Percentiles rank a stretch among this genome's conserved stretches.
phyloP scores from a whole-genome alignment of 345 rosid species.

The Pistacia integerrima region DNA sequence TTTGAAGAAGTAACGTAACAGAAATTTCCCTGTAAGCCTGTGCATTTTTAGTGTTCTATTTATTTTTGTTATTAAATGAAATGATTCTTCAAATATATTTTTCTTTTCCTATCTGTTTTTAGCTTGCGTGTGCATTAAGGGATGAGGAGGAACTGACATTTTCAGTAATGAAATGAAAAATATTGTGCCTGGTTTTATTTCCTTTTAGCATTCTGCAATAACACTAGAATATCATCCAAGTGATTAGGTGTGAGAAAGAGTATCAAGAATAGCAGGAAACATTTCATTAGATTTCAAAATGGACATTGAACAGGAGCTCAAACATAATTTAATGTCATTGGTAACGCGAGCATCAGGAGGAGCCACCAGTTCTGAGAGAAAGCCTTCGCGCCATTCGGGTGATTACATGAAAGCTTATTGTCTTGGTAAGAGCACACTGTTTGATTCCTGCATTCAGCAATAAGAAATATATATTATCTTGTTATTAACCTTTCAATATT shows the following conservation, averaged over 20 bases:
- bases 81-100: not conserved
- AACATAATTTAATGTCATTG: conserved; percentile 9
- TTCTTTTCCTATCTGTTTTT: not conserved
- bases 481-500: not conserved
- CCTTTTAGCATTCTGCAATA: not conserved
- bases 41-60: not conserved
- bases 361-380: conserved; percentile 33
- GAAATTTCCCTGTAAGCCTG: not conserved
- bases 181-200: not conserved
- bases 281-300: conserved; percentile 1
- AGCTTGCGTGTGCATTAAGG: not conserved
- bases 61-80: not conserved
- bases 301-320: not conserved
- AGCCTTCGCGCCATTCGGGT: conserved; percentile 26
- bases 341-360: conserved; percentile 24
- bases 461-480: not conserved
- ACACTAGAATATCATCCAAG: too few species aligned
- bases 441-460: conserved; percentile 34
- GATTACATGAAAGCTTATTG: conserved; percentile 31
- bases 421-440: conserved; percentile 41
- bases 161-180: not conserved
- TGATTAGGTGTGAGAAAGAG: not conserved
- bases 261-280: not conserved
- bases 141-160: not conserved
- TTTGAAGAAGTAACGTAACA: not conserved